Evolutionary conservation across 2,329 filamentous ascomycete species (phyloP), one percentile per base, ranked within the genome.

Genomic region (Penicillium nordicum): DNA sequence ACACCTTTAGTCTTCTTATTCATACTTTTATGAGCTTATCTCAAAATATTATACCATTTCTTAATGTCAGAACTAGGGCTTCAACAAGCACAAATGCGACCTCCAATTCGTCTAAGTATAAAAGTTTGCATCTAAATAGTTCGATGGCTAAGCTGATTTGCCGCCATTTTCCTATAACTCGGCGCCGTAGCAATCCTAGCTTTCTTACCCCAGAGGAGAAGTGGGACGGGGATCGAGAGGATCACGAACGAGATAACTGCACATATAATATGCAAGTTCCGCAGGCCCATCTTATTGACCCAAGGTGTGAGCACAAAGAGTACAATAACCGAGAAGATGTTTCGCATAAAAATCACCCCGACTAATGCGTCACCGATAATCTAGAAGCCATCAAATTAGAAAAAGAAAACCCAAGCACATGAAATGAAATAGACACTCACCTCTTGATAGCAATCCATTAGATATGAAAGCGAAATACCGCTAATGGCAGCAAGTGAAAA

Each of bases 341-440:
- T 81, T 1, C 79, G 72, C 27, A 76, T 66, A 52, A 81, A 75
- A 0, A 76, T 74, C 1, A 81, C 69, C 0, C 69, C 74, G 2
- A 79, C 75, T 6, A 81, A 65, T 1, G 78, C 73, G 59, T 81
- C 78, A 6, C 74, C 78, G 41, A 81, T 71, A 30, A 81, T 76
- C 70, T 80, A 57, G 8, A n/a, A 34, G n/a, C 4, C 7, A 9
- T 25, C 11, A 36, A 25, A 4, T 53, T n/a, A 53, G 42, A 11
- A 18, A 29, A 29, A 11, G n/a, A 11, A 12, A 45, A 5, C 38
- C 58, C 29, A 18, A 11, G 5, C 1, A 6, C 7, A 23, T 11
- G 3, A 11, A 9, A 14, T 2, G 8, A 14, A 36, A 23, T 8
- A 21, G 4, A 4, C 7, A 59, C 63, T 61, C 44, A 70, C 68